Base-by-base conservation (phyloP, 169 alveolate species). In the Eimeria zaria region DNA sequence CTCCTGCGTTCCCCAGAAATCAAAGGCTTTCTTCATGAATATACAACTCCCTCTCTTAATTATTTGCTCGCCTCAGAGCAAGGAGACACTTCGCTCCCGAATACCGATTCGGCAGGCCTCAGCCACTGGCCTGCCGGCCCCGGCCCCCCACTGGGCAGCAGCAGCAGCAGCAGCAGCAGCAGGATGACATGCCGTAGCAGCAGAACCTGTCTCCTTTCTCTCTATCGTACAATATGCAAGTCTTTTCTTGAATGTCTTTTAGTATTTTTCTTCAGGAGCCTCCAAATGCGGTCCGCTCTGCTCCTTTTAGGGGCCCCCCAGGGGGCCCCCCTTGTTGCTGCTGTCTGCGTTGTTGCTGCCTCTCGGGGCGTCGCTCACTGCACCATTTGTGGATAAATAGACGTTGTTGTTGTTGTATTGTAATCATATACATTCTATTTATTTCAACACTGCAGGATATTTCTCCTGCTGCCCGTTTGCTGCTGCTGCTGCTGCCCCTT, bases 91-190 rank as follows among this genome's bases (percentile, higher is more conserved):
- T 78, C 24, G 88, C 64, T 30, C 88, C 62, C n/a, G 62, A 14
- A 71, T 36, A 16, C 81, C 81, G 81, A 71, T 71, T 36, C 81
- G 30, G 53, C 81, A 71, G 64, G 88, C 88, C 88, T 78, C 88
- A 78, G 88, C 88, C 88, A 78, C 64, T 78, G 88, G 88, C 88
- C 88, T 78, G 62, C 33, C 88, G 88, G 88, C 67, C 88, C 67
- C 88, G 88, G 88, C 88, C 88, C 88, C 88, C 88, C 88, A 78
- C 88, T 78, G 27, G 62, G 62, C 88, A 41, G 87, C 87, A 22
- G 87, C 87, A 76, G 64, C 87, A 76, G 87, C 87, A 76, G 64
- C 81, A 71, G 81, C 78, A 67, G 78, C 78, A 67, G 78, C 78
- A 67, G 78, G 41, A 41, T 18, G 85, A n/a, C 39, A 64, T 27